phyloP scores from a whole-genome alignment of 2,329 filamentous ascomycete species.

The Blastomyces parvus region DNA sequence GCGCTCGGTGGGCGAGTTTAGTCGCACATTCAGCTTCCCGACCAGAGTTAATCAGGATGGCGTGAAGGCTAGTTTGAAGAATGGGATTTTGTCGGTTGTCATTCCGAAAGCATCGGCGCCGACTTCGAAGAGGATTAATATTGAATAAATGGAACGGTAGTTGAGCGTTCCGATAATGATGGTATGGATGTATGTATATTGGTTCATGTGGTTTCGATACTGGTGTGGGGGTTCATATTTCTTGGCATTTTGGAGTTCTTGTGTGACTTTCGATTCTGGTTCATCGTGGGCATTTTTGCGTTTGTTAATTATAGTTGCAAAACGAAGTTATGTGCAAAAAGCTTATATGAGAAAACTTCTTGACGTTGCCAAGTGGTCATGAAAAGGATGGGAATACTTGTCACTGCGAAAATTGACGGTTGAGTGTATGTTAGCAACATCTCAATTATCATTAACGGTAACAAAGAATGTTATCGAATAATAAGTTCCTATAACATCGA shows the following conservation, averaged over 20 bases:
- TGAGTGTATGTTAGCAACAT: neutral
- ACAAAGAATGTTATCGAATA: neutral
- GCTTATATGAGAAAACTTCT: too few species aligned
- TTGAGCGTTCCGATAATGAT: neutral
- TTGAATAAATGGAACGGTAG: slow-evolving; percentile 34
- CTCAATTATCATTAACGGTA: neutral
- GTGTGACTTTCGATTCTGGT: neutral
- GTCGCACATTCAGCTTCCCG: slow-evolving; percentile 49
- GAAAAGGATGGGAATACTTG: neutral
- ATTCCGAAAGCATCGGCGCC: slow-evolving; percentile 47
- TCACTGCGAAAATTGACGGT: neutral
- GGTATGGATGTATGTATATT: neutral
- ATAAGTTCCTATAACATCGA: neutral
- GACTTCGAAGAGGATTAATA: slow-evolving; percentile 43
- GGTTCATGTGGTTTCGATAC: neutral
- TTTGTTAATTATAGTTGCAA: neutral
- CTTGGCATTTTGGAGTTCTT: neutral
- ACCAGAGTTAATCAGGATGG: slow-evolving; percentile 47
- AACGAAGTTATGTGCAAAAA: neutral
- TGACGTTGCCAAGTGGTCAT: too few species aligned
- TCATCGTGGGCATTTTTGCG: neutral
- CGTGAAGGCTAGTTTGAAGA: slow-evolving; percentile 50
- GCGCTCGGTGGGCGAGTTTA: slow-evolving; percentile 49
- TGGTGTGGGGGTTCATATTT: neutral
- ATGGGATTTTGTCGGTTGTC: slow-evolving; percentile 47